phyloP scores from a whole-genome alignment of 495 filamentous ascomycete genomes.

The Neurospora sp. region DNA sequence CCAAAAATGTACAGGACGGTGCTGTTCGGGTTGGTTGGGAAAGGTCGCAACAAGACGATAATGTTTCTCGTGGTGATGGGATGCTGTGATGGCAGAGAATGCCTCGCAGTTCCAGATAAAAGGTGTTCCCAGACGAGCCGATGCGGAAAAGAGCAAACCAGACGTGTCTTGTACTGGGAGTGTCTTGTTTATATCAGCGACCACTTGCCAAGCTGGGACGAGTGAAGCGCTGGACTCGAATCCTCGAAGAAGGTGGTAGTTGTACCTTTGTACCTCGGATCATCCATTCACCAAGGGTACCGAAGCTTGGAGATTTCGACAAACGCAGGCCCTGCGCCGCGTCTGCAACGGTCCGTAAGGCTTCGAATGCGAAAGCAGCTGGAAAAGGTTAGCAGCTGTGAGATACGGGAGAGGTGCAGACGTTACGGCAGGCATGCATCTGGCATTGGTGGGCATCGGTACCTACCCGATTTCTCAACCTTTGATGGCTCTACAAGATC shows the following conservation, averaged over 20 bases:
- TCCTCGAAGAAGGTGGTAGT: background rate
- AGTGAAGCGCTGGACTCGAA: background rate
- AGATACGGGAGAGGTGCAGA: background rate
- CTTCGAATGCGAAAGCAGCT: background rate
- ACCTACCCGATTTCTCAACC: background rate
- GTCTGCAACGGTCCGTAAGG: background rate
- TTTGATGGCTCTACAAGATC: background rate
- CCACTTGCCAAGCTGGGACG: background rate
- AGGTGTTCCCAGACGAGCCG: background rate
- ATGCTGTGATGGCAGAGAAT: background rate
- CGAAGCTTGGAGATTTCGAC: background rate
- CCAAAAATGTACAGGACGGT: background rate
- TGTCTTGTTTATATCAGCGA: background rate
- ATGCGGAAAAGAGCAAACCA: background rate
- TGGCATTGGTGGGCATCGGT: background rate
- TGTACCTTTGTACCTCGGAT: background rate
- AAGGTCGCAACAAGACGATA: background rate
- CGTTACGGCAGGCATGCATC: background rate
- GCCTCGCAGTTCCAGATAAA: background rate
- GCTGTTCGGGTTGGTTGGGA: background rate
- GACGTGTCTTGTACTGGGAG: background rate
- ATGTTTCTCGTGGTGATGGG: background rate
- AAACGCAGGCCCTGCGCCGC: background rate
- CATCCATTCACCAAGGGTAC: background rate
- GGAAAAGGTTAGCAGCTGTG: background rate